Conservation (phyloP, 805 yeast genomes). For the Candida nemodendra region DNA sequence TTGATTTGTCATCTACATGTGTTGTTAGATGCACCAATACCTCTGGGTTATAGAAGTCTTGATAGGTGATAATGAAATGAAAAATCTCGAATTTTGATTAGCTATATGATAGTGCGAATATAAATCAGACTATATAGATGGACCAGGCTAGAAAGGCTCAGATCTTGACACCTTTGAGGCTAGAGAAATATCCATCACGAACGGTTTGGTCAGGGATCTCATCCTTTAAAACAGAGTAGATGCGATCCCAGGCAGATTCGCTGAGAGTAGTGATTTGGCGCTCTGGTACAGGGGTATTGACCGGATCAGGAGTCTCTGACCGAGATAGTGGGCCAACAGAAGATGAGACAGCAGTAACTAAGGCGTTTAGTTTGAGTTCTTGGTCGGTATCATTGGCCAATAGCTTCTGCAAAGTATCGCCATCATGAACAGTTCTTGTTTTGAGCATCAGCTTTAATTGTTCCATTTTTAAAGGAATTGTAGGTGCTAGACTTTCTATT, state of each 20-base stretch:
- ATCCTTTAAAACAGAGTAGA: conserved; percentile 30
- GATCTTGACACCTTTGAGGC: conserved; percentile 29
- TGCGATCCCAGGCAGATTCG: conserved; percentile 36
- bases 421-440: conserved; percentile 50
- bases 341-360: conserved; percentile 26
- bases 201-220: conserved; percentile 28
- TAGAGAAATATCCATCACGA: conserved; percentile 15
- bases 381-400: conserved; percentile 19
- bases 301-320: neutral
- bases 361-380: conserved; percentile 33
- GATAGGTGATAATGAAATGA: too few relatives aligned
- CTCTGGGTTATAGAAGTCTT: too few relatives aligned
- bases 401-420: conserved; percentile 29
- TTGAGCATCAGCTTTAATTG: conserved; percentile 48
- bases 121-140: too few relatives aligned
- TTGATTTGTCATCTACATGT: too few relatives aligned
- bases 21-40: too few relatives aligned
- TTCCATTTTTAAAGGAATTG: conserved; percentile 27
- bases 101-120: too few relatives aligned
- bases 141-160: too few relatives aligned
- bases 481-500: conserved; percentile 27
- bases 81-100: too few relatives aligned
- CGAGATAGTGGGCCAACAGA: neutral
- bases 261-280: conserved; percentile 8
- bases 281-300: conserved; percentile 1